Base-by-base conservation (phyloP, 202 grass and related monocot species). In the Bolboschoenoplectus hybrid region DNA sequence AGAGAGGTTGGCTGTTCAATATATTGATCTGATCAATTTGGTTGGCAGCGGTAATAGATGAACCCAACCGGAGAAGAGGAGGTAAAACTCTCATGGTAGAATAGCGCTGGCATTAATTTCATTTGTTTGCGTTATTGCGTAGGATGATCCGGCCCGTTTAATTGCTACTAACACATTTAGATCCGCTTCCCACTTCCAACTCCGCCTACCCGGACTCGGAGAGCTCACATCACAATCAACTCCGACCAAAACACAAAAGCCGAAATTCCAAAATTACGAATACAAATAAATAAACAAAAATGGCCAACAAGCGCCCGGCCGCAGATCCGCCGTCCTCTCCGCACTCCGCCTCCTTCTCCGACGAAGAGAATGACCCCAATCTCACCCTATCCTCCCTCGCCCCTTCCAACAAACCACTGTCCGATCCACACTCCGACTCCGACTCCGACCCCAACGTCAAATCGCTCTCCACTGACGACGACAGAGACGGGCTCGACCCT, bases 281-380 rank as follows among this genome's bases (percentile, higher is more conserved):
- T 45, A 19, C 44, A 73, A 41, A 20, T 2, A 36, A 43, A 7
- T 1, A 56, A 9, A 57, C 32, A 84, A 52, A 67, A 84, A 84
- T 84, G 82, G 61, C 65, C 7, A 66, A 46, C 5, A 84, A 84
- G 32, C 65, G 44, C 19, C 35, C 82, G 44, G 16, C 16, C 32
- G 63, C 82, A 40, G 82, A 84, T 69, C 63, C 82, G 9, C 45
- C 63, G 5, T 52, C 65, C 36, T 53, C 82, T 6, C 66, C 64
- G 64, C 75, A 61, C 53, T 80, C 75, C 53, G 75, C 16, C 36
- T 80, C 75, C 36, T 80, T 60, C 53, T 80, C 75, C 75, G 53
- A 80, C 53, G 75, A 80, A 19, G 82, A 84, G 7, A 34, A 56
- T 12, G 65, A 69, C 1, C 82, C 61, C 19, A 69, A 84, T 51